Percentiles rank a stretch among this genome's conserved stretches.
Evolutionary conservation across 345 rosid genomes (phyloP).

Genomic region (Lagerstroemia speciosa): DNA sequence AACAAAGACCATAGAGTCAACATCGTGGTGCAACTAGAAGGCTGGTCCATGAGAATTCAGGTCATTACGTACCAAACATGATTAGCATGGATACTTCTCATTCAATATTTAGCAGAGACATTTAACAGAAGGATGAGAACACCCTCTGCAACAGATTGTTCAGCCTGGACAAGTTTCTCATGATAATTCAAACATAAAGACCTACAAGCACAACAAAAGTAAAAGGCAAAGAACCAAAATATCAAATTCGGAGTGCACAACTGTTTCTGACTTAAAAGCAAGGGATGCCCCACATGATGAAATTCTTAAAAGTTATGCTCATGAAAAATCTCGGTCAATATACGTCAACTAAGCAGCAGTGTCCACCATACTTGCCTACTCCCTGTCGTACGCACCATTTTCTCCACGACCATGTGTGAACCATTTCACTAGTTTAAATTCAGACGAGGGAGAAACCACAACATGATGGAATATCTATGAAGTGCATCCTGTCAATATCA

Average conservation of each 20-base stretch:
- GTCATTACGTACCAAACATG: neutral
- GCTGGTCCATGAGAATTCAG: neutral
- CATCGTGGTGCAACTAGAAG: neutral
- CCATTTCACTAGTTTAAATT: neutral
- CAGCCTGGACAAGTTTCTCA: neutral
- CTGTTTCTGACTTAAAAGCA: neutral
- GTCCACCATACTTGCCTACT: neutral
- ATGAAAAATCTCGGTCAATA: neutral
- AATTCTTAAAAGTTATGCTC: neutral
- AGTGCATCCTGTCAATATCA: neutral
- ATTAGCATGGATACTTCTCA: neutral
- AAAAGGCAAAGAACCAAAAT: neutral
- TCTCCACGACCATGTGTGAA: neutral
- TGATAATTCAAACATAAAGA: neutral
- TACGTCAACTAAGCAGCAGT: neutral
- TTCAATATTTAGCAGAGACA: neutral
- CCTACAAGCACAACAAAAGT: neutral
- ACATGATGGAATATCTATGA: neutral
- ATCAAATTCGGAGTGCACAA: neutral
- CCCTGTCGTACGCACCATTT: neutral
- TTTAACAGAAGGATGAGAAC: neutral
- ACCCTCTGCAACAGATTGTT: neutral
- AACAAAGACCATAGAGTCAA: neutral
- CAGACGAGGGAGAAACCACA: neutral
- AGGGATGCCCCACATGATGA: neutral